Evolutionary conservation across 495 filamentous ascomycete genomes (phyloP), one percentile per base, ranked within the genome.

Genomic region (Trichocladium uniseriatum): DNA sequence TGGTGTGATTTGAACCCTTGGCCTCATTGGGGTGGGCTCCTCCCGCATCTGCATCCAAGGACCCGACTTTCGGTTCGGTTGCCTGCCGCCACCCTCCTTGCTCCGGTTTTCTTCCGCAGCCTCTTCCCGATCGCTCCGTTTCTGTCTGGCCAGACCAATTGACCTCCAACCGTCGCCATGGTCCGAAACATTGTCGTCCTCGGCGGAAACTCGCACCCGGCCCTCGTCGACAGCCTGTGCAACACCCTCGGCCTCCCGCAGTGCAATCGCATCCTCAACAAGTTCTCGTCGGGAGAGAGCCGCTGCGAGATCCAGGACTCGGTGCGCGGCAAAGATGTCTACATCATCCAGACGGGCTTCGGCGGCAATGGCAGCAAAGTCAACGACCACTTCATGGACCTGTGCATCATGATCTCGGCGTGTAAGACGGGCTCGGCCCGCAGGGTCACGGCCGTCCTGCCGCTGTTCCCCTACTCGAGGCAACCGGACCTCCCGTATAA

Each of bases 401-500:
- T 98, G 34, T 84, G 95, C 61, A 95, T 98, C 71, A 94, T 79
- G 76, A 90, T 98, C 51, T 94, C 88, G 20, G 92, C 92, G 52
- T 97, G 94, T 76, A 94, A 95, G 70, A 96, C 87, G 2, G 94
- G 92, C 48, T 94, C 88, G 35, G 92, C 92, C 6, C 84, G 82
- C 58, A 76, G 86, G 44, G 87, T 98, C 57, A 98, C 92, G 31
- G 92, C 87, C 22, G 90, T 98, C 29, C 81, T 98, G 28, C 92
- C 92, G 42, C 75, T 96, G 38, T 98, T 98, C 68, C 92, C 92
- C 1, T 98, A 98, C 67, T 91, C 86, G 43, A 77, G 92, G 46
- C 92, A 98, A 62, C 89, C 86, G 58, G 92, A 98, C 56, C 79
- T 97, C 35, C 92, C 92, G 6, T 98, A 97, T 71, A 91, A 94